Evolutionary conservation across 306 rosid genomes (phyloP), one percentile per base, ranked within the genome.

Genomic region (Chamaecrista fasciculata): DNA sequence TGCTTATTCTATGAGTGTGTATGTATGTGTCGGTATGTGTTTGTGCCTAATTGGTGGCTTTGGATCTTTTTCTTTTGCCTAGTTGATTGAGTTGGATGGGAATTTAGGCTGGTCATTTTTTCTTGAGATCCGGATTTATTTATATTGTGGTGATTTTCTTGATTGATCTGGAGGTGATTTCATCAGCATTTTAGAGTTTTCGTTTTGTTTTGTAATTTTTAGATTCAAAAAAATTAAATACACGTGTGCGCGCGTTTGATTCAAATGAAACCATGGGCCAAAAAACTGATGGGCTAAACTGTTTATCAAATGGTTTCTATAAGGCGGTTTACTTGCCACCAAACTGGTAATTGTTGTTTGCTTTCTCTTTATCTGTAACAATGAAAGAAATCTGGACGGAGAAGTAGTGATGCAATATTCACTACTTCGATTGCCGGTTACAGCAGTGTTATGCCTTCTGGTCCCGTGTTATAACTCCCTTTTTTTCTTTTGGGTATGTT

Each of bases 31-130:
- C 10, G 16, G 23, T 16, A 16, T 40, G 56, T 4, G 39, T 56
- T 26, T 69, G 14, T 43, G 19, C 11, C 29, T 40, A 26, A 40
- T 19, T 40, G 53, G 65, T 56, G 10, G 24, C 48, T 0, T 63
- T 60, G 20, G 83, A 82, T 82, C 75, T 74, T 4, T 4, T 19
- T 36, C 3, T 14, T 19, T 25, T 5, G 47, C 40, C 36, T 52
- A 5, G 15, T 11, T 65, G 40, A 28, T 28, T n/a, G 42, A 4
- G 39, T 25, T 43, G 24, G 19, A 42, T 24, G 8, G 8, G 39
- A 51, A 33, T 39, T 40, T 52, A 11, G 16, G n/a, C n/a, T 19
- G 44, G 11, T 14, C 18, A 34, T 10, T 36, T 10, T 36, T 36
- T 60, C 29, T 60, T 36, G 16, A 51, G 72, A 51, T 67, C 37